phyloP scores from a whole-genome alignment of 495 filamentous ascomycete species.

The Neurospora sp. region DNA sequence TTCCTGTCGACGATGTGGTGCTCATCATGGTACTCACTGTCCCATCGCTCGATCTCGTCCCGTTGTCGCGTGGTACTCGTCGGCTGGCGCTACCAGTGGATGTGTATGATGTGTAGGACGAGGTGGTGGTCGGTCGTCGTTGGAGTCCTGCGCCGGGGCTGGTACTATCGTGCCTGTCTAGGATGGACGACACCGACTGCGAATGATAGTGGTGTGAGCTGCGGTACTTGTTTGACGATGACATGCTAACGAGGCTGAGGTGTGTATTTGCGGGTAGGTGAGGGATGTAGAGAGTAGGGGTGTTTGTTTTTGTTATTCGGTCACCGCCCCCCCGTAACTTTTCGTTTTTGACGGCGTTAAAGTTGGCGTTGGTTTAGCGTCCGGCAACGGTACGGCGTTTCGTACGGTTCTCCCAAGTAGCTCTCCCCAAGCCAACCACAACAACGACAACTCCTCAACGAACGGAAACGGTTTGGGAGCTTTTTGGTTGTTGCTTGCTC shows the following conservation, averaged over 20 bases:
- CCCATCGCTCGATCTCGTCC: constrained; percentile 50
- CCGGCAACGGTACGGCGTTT: neutral
- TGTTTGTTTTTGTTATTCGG: neutral
- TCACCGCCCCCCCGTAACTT: neutral
- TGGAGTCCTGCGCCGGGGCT: neutral
- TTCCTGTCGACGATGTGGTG: constrained; percentile 49
- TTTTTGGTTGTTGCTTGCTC: neutral
- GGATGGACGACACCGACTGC: constrained; percentile 8
- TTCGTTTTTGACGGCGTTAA: neutral
- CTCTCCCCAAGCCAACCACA: neutral
- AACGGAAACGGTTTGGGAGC: neutral
- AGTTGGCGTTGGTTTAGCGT: neutral
- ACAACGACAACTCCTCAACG: neutral
- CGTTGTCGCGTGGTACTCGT: constrained; percentile 29
- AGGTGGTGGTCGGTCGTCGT: neutral
- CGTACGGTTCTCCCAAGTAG: neutral
- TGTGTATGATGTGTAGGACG: constrained; percentile 7
- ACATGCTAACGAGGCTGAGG: constrained; percentile 20
- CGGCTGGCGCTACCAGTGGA: constrained; percentile 20
- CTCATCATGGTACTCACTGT: constrained; percentile 69
- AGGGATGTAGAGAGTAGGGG: neutral
- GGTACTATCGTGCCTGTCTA: constrained; percentile 31
- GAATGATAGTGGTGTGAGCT: constrained; percentile 30
- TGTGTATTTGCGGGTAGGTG: neutral
- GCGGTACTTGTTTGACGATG: constrained; percentile 33